A percentile compares a stretch with the other conserved stretches of the same genome.
These are phyloP conservation scores for Erodium maritimum DNA, from an alignment of 345 rosid genomes.

Conservation along the genomic window DNA sequence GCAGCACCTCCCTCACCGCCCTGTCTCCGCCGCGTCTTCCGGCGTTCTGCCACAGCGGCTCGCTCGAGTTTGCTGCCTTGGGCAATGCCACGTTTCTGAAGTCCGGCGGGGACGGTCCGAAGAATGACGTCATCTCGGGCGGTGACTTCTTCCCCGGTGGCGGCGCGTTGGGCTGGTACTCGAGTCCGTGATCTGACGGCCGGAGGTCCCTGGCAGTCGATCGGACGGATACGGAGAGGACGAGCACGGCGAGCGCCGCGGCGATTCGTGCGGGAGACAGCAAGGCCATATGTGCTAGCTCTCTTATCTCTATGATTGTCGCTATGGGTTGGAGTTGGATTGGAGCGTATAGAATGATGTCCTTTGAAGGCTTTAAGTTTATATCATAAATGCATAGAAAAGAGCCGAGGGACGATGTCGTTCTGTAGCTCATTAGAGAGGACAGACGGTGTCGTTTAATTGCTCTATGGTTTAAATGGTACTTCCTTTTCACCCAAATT, in stretches of 20 bases:
- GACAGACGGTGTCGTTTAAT: neutral
- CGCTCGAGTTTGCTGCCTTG: constrained; percentile 2
- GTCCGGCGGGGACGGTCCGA: constrained; percentile 4
- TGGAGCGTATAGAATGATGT: neutral
- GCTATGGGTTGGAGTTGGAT: neutral
- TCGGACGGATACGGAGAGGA: neutral
- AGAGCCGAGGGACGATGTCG: neutral
- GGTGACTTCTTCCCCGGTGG: constrained; percentile 9
- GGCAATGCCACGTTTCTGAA: neutral
- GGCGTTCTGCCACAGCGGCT: constrained; percentile 5
- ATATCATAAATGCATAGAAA: neutral
- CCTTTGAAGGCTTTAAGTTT: too few species aligned
- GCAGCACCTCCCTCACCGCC: constrained; percentile 7
- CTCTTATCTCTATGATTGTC: neutral
- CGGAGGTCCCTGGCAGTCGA: constrained; percentile 11
- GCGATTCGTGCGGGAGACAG: neutral
- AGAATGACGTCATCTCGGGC: constrained; percentile 11
- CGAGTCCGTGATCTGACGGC: constrained; percentile 18
- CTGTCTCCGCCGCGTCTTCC: neutral
- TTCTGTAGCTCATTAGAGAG: neutral
- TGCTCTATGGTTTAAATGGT: neutral
- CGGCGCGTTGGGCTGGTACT: constrained; percentile 8
- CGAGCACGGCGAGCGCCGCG: neutral
- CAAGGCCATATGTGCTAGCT: neutral
- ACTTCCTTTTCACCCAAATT: neutral